These are phyloP conservation scores for Trichoderma breve DNA, from an alignment of 2,329 filamentous ascomycete genomes.

Conservation along the genomic window DNA sequence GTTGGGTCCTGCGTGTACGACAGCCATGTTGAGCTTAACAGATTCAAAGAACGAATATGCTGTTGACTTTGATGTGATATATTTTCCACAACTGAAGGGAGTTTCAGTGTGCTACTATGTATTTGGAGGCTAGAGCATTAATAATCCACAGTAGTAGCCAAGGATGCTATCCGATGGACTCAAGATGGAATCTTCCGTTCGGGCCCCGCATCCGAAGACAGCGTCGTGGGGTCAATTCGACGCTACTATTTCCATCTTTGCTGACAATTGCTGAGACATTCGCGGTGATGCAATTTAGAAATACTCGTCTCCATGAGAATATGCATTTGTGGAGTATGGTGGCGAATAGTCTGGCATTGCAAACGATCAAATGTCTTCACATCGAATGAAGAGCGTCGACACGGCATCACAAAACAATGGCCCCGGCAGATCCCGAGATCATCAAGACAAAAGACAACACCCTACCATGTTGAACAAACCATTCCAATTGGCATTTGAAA, in stretches of 20 bases:
- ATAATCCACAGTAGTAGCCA: background rate
- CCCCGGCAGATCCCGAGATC: background rate
- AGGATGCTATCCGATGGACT: background rate
- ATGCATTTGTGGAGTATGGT: background rate
- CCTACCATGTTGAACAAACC: background rate
- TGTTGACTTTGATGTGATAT: background rate
- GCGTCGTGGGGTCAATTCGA: background rate
- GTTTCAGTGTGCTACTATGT: accelerated
- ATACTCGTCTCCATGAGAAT: background rate
- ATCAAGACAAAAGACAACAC: background rate
- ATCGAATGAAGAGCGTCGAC: background rate
- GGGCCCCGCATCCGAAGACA: background rate
- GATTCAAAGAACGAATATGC: too few species aligned
- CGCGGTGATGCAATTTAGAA: background rate
- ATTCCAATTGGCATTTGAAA: background rate
- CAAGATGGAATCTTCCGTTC: background rate
- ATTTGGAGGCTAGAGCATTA: background rate
- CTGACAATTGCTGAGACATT: background rate
- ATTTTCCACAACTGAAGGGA: too few species aligned
- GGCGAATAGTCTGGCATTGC: background rate
- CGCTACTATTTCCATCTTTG: background rate
- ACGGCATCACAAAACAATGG: background rate
- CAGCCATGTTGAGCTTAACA: background rate
- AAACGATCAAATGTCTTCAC: background rate
- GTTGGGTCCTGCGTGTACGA: slow-evolving; percentile 24